These are phyloP conservation scores for Lasiosphaeris hirsuta DNA, from an alignment of 495 filamentous ascomycete genomes.

Conservation along the genomic window DNA sequence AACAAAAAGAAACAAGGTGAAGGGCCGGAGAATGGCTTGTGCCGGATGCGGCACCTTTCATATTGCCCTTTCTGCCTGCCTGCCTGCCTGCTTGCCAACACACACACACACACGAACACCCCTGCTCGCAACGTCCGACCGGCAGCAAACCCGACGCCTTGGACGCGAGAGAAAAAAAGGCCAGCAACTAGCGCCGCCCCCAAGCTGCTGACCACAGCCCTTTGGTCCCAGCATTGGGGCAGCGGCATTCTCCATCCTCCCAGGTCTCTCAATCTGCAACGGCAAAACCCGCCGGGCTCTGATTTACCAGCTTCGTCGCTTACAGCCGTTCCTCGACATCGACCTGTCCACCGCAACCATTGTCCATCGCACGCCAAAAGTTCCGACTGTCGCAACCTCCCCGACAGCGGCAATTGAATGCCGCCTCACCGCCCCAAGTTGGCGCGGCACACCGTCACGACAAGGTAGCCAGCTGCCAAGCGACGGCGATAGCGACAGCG, in stretches of 20 bases:
- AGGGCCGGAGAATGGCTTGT: no score
- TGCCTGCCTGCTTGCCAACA: no score
- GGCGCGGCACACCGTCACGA: constrained; percentile 20
- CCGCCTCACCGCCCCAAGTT: constrained; percentile 18
- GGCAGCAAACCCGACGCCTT: constrained; percentile 18
- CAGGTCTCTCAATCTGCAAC: constrained; percentile 13
- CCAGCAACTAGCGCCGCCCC: not conserved
- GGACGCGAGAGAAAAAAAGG: constrained; percentile 16
- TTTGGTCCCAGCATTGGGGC: not conserved
- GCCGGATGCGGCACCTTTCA: not conserved
- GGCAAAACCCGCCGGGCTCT: constrained; percentile 23
- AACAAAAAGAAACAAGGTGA: no score
- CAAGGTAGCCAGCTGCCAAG: not conserved
- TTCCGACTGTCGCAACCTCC: no score
- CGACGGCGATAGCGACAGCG: not conserved
- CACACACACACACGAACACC: no score
- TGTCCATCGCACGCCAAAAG: not conserved
- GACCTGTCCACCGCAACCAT: not conserved
- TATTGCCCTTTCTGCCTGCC: not conserved
- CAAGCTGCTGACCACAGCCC: not conserved
- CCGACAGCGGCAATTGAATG: constrained; percentile 10
- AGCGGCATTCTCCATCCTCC: constrained; percentile 28
- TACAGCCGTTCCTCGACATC: not conserved
- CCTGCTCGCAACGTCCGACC: not conserved
- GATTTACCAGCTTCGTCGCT: constrained; percentile 4